Conservation (phyloP, 331 rosid genomes). For the Rosa hybrid region DNA sequence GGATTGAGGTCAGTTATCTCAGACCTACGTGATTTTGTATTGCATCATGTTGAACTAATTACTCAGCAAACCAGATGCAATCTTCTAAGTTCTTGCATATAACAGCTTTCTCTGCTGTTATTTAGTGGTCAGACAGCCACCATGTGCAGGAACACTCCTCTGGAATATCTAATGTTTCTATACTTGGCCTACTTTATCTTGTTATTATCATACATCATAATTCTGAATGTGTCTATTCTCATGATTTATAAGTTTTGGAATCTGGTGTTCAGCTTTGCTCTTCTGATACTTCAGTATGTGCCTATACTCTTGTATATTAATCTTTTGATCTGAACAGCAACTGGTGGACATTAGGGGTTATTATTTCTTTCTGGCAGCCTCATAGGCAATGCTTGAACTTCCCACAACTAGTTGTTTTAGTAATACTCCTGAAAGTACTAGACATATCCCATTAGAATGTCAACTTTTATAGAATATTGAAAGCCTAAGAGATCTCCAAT, state of each 20-base stretch:
- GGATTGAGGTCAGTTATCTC: slow-evolving; percentile 73
- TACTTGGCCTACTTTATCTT: background rate
- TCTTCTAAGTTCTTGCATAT: background rate
- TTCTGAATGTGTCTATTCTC: background rate
- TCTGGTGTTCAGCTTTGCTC: background rate
- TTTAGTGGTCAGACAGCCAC: background rate
- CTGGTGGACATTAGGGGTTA: background rate
- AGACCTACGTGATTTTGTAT: background rate
- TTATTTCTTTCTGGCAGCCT: background rate
- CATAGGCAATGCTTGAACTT: slow-evolving; percentile 11
- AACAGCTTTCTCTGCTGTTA: background rate
- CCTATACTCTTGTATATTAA: background rate
- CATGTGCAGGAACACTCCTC: background rate
- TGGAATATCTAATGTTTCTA: background rate
- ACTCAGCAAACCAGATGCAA: background rate
- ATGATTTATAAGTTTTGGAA: background rate
- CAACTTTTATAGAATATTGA: background rate
- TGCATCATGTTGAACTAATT: background rate
- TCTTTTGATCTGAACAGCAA: background rate
- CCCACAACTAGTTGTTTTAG: slow-evolving; percentile 12
- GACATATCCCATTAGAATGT: background rate
- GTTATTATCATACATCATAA: background rate
- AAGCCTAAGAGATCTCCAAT: background rate
- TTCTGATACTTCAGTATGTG: background rate
- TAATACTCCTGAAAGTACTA: slow-evolving; percentile 2